phyloP scores from a whole-genome alignment of 306 rosid species.

The Ormosia emarginata region DNA sequence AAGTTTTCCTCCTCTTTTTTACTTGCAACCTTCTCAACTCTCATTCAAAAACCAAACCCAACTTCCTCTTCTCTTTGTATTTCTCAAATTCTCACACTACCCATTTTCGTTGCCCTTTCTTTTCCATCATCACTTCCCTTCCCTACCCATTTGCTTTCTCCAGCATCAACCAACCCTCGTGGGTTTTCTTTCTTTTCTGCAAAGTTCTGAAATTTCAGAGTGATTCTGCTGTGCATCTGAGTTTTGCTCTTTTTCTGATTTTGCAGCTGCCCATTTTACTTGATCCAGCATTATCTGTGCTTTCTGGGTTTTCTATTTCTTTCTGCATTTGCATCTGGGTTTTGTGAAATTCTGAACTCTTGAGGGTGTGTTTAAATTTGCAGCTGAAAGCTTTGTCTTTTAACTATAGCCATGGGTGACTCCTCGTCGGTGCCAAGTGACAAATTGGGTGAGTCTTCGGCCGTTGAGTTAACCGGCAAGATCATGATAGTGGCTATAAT shows the following conservation, averaged over 20 bases:
- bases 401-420: slow-evolving; percentile 28
- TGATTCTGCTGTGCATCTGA: not conserved
- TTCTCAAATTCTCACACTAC: not conserved
- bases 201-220: not conserved
- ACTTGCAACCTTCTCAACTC: not conserved
- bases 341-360: not conserved
- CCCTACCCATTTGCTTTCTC: not conserved
- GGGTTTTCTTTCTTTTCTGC: not conserved
- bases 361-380: not conserved
- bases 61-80: slow-evolving; percentile 10
- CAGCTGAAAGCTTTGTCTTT: not conserved
- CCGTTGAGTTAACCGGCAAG: slow-evolving; percentile 61
- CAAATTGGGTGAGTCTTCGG: slow-evolving; percentile 33
- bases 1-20: not conserved
- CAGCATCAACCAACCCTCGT: not conserved
- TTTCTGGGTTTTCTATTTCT: too few relatives aligned
- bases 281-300: not conserved
- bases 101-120: not conserved
- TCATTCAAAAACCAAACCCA: slow-evolving; percentile 29
- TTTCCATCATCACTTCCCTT: too few relatives aligned
- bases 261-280: not conserved
- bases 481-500: slow-evolving; percentile 59
- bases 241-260: not conserved
- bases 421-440: not conserved
- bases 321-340: not conserved